Base-by-base conservation (phyloP, 306 rosid species). In the Prinsepia uniflora region DNA sequence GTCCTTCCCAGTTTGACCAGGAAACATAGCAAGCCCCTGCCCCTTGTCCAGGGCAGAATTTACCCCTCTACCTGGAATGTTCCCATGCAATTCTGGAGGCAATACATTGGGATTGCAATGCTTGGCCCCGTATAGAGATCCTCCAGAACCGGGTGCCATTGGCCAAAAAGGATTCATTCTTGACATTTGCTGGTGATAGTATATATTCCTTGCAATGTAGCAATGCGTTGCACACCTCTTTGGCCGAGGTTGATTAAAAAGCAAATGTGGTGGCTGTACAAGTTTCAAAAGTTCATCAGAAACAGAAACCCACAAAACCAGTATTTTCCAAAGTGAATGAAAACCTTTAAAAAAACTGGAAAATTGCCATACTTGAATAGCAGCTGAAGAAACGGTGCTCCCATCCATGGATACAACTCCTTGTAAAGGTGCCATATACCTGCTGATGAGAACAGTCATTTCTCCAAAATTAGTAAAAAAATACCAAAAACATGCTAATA, bases 391-490 rank as follows among this genome's bases (percentile, higher is more conserved):
- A 57, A 89, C 83, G 2, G 92, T 39, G 57, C 84, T 89, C 39
- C 97, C 99, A 72, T 95, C 97, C 86, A 89, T 82, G 19, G 99
- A 85, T 58, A 89, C 96, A 76, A 89, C 96, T 81, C 98, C 98
- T 76, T 76, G 99, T 12, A 89, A 70, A 78, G 99, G 96, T 48
- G 96, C 76, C 96, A 95, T 87, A 65, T 91, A 95, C 79, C 99
- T 95, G 96, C 57, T 47, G 52, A 86, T 69, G 75, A 83, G 78
- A 74, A 80, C 59, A 54, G 82, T 85, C 76, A 86, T 57, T 78
- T 62, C 76, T 77, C 84, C 67, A 64, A 50, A 43, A 68, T 47
- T 72, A 18, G 40, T 44, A 57, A 22, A 72, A 72, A 49, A 56
- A 47, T 22, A 63, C 70, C 53, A 3, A 34, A 56, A 7, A 52